Evolutionary conservation across 2,329 filamentous ascomycete species (phyloP), one percentile per base, ranked within the genome.

Genomic region (Microdochium bolleyi): DNA sequence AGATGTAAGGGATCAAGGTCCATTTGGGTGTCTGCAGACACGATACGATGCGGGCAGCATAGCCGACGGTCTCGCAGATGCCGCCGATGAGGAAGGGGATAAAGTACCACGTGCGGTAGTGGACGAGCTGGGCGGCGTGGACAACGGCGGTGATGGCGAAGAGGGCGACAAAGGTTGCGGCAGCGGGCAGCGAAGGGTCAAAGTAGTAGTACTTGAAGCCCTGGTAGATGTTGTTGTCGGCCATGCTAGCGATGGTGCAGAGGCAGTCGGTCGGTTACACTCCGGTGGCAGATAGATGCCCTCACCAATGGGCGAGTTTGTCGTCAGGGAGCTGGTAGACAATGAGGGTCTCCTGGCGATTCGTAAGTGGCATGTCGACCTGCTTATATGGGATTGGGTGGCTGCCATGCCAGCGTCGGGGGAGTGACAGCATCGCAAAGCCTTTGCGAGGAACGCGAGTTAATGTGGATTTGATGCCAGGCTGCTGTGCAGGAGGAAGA

Each of bases 61-160:
- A 52, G 19, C 53, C 53, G 24, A 54, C 30, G 2, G 24, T 21
- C 68, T 58, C 70, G 79, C 76, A 77, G n/a, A 73, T 54, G 48
- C 75, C 75, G n/a, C 79, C 78, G 24, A 81, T 65, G 3, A 75
- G 58, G 41, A 82, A 75, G 0, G 78, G 74, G 2, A 76, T 73
- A 57, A 78, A 74, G 60, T 77, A 81, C 75, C 76, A 80, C 9
- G 74, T 74, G 51, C 72, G 65, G 2, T 67, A 63, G 21, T 63
- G 62, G 24, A 70, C 24, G 32, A 78, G 57, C 51, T 74, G 73
- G 22, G 62, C 71, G 3, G 61, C 52, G 57, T 78, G 76, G 0
- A 71, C 51, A 0, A 65, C 38, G 0, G 71, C 68, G 4, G 74
- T 66, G 10, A 72, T 55, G 19, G 62, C 61, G 57, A 78, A 74